These are phyloP conservation scores for Microbotryomycetes sp. DNA, from an alignment of 1,284 basidiomycete species.

Conservation along the genomic window DNA sequence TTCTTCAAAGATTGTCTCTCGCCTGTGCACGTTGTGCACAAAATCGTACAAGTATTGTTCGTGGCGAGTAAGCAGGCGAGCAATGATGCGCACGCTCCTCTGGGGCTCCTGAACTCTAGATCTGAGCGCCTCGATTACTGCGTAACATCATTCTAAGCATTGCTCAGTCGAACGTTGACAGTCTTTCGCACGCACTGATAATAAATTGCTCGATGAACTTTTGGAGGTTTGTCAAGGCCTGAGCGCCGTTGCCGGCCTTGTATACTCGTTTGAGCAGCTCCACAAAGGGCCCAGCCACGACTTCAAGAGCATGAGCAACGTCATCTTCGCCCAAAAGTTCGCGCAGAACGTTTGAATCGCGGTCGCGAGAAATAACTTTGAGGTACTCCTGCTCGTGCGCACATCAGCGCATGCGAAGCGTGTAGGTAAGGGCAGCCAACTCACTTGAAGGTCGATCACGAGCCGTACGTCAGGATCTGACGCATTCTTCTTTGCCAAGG, in stretches of 20 bases:
- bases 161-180: too few species aligned
- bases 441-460: constrained; percentile 31
- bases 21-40: constrained; percentile 83
- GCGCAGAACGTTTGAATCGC: constrained; percentile 28
- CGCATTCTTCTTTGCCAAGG: constrained; percentile 21
- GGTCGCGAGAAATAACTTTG: constrained; percentile 24
- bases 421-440: background rate
- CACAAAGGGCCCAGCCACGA: constrained; percentile 26
- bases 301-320: constrained; percentile 26
- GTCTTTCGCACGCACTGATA: constrained; percentile 15
- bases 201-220: constrained; percentile 33
- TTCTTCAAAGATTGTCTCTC: constrained; percentile 33
- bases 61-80: constrained; percentile 83
- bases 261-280: constrained; percentile 29
- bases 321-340: constrained; percentile 28
- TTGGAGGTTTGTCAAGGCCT: constrained; percentile 25
- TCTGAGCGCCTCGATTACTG: constrained; percentile 19
- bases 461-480: constrained; percentile 30
- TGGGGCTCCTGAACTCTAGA: constrained; percentile 56
- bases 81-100: constrained; percentile 80
- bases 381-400: constrained; percentile 17
- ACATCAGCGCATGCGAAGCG: background rate
- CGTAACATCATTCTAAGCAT: background rate
- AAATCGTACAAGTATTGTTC: constrained; percentile 92
- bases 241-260: constrained; percentile 22